A percentile compares a stretch with the other conserved stretches of the same genome.
Evolutionary conservation across 495 filamentous ascomycete species (phyloP).

Genomic region (Penicillium canariense): DNA sequence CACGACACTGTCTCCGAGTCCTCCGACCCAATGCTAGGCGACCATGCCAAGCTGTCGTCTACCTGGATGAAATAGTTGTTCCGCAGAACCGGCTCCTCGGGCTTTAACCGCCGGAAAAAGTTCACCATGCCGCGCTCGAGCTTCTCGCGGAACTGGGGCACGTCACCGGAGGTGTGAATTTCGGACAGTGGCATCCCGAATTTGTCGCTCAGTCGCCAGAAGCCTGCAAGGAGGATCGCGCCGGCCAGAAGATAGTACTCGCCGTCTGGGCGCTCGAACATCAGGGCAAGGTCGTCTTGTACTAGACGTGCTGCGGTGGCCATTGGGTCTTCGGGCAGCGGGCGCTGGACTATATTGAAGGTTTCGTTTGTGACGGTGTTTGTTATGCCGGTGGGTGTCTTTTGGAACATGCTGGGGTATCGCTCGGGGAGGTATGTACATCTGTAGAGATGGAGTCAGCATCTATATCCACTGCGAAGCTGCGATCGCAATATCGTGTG

Average conservation of each 20-base stretch:
- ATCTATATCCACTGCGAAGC: not conserved
- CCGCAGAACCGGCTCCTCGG: slow-evolving; percentile 62
- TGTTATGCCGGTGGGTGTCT: slow-evolving; percentile 62
- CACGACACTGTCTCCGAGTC: slow-evolving; percentile 64
- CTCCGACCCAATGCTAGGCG: slow-evolving; percentile 70
- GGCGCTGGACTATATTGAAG: slow-evolving; percentile 66
- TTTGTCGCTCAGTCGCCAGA: slow-evolving; percentile 86
- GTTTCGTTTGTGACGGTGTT: slow-evolving; percentile 71
- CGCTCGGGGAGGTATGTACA: slow-evolving; percentile 73
- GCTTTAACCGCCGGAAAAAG: slow-evolving; percentile 66
- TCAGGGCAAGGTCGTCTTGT: slow-evolving; percentile 85
- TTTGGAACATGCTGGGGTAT: slow-evolving; percentile 70
- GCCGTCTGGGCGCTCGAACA: slow-evolving; percentile 76
- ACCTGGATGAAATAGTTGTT: slow-evolving; percentile 80
- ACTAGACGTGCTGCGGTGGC: slow-evolving; percentile 66
- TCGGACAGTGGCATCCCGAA: slow-evolving; percentile 79
- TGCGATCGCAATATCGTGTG: not conserved
- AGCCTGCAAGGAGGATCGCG: slow-evolving; percentile 75
- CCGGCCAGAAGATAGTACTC: slow-evolving; percentile 86
- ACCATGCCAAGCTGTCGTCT: slow-evolving; percentile 71
- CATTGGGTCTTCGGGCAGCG: slow-evolving; percentile 81
- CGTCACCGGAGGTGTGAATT: slow-evolving; percentile 80
- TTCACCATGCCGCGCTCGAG: slow-evolving; percentile 82
- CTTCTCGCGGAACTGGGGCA: slow-evolving; percentile 74
- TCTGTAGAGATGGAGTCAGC: slow-evolving; percentile 22